Base-by-base conservation (phyloP, 2,329 filamentous ascomycete species). In the Ceratocystis eucalypticola region DNA sequence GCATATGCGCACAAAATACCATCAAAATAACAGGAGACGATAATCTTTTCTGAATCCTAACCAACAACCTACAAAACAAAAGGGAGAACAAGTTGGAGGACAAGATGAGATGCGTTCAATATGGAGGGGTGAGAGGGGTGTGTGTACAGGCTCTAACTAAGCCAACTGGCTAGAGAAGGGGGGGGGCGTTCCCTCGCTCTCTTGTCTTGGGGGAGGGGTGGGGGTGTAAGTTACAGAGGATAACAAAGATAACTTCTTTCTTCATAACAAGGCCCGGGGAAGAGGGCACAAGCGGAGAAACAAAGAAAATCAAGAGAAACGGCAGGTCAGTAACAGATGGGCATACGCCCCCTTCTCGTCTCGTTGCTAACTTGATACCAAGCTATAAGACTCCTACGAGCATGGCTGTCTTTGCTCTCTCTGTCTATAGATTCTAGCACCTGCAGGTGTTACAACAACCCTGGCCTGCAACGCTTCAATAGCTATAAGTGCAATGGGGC, bases 361-460 rank as follows among this genome's bases (percentile, higher is more conserved):
- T 30, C 28, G 28, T 30, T 30, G 28, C 5, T 37, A 12, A 37
- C 10, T 37, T 37, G 33, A 37, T 37, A 37, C 33, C 33, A 37
- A 37, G 33, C 33, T 37, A 37, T 37, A 3, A 12, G 33, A 37
- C 10, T 12, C 33, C 33, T 37, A 37, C 33, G 33, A 37, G 33
- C 33, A 37, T 37, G 33, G 33, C 33, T 4, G 33, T 10, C 8
- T 22, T 50, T 50, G 45, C 17, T 17, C 10, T 57, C 22, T 57
- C 22, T 15, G 22, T 57, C 53, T 57, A 28, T 33, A 28, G 22
- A 57, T 25, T 28, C 17, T 22, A n/a, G 22, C 17, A 20, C n/a
- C 20, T 7, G 46, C 20, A 57, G 53, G 53, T 57, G 53, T 57
- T 57, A 30, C 53, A 57, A 57, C 53, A 57, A 33, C 53, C 53